Conservation (phyloP, 495 filamentous ascomycete species). For the Tirmania nivea region DNA sequence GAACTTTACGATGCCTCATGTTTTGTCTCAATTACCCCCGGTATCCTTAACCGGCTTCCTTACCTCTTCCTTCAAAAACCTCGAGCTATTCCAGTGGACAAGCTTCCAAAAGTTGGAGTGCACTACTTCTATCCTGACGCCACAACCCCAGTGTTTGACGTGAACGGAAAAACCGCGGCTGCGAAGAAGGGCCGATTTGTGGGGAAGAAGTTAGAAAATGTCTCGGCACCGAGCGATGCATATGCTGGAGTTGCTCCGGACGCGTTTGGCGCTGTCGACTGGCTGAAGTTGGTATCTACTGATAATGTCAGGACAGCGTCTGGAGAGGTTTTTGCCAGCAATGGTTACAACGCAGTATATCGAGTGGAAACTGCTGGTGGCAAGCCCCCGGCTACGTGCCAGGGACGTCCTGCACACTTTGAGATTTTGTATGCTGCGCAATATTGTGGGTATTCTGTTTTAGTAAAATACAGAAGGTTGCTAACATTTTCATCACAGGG, state of each 20-base stretch:
- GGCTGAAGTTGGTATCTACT: slow-evolving; percentile 39
- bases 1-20: slow-evolving; percentile 77
- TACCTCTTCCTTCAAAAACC: slow-evolving; percentile 34
- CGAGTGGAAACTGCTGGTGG: slow-evolving; percentile 75
- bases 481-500: too few species aligned
- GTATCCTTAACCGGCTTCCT: slow-evolving; percentile 35
- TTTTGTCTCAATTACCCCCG: slow-evolving; percentile 41
- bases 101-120: slow-evolving; percentile 33
- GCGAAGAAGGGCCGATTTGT: slow-evolving; percentile 35
- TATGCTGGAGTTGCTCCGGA: slow-evolving; percentile 28
- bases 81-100: slow-evolving; percentile 20
- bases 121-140: slow-evolving; percentile 50
- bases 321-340: slow-evolving; percentile 26
- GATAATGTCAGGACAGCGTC: slow-evolving; percentile 15
- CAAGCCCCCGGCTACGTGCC: slow-evolving; percentile 50
- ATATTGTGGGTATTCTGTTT: slow-evolving; percentile 27
- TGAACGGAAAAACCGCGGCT: slow-evolving; percentile 31
- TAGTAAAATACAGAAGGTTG: too few species aligned
- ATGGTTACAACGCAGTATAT: slow-evolving; percentile 47
- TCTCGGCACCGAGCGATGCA: slow-evolving; percentile 36
- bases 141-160: slow-evolving; percentile 57
- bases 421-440: slow-evolving; percentile 61
- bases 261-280: slow-evolving; percentile 43
- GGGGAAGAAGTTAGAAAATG: slow-evolving; percentile 33
- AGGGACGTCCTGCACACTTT: slow-evolving; percentile 38